phyloP scores from a whole-genome alignment of 2,329 filamentous ascomycete species.

The Scorias spongiosa region DNA sequence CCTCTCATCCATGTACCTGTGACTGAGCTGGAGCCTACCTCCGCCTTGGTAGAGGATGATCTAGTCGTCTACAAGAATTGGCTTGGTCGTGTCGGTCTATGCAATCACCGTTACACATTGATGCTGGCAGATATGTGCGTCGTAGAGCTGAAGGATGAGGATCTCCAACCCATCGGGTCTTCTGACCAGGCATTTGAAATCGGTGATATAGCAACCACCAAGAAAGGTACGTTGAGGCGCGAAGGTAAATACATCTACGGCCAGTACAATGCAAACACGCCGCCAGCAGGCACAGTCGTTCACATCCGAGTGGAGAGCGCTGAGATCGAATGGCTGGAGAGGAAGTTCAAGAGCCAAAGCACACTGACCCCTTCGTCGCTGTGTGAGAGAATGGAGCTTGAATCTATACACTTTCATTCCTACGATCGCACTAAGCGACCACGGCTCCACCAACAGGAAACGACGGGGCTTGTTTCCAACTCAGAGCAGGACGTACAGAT shows the following conservation, averaged over 20 bases:
- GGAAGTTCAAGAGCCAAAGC: constrained; percentile 14
- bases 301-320: constrained; percentile 31
- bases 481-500: constrained; percentile 19
- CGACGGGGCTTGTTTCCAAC: constrained; percentile 12
- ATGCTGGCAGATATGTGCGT: constrained; percentile 38
- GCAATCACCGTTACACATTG: constrained; percentile 35
- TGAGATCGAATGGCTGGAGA: constrained; percentile 38
- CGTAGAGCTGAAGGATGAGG: constrained; percentile 35
- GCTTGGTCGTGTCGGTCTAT: constrained; percentile 38
- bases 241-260: constrained; percentile 39
- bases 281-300: constrained; percentile 37
- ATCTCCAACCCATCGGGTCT: constrained; percentile 20
- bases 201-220: constrained; percentile 36
- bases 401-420: constrained; percentile 25
- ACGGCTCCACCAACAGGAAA: neutral
- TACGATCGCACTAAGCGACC: constrained; percentile 26
- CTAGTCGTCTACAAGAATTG: constrained; percentile 40
- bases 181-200: constrained; percentile 22
- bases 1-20: constrained; percentile 15
- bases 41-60: constrained; percentile 32
- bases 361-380: constrained; percentile 12
- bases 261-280: constrained; percentile 33
- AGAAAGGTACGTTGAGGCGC: constrained; percentile 33
- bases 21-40: constrained; percentile 14
- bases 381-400: constrained; percentile 23